Conservation (phyloP, 352 stramenopile species). For the Pythium plurisporium region DNA sequence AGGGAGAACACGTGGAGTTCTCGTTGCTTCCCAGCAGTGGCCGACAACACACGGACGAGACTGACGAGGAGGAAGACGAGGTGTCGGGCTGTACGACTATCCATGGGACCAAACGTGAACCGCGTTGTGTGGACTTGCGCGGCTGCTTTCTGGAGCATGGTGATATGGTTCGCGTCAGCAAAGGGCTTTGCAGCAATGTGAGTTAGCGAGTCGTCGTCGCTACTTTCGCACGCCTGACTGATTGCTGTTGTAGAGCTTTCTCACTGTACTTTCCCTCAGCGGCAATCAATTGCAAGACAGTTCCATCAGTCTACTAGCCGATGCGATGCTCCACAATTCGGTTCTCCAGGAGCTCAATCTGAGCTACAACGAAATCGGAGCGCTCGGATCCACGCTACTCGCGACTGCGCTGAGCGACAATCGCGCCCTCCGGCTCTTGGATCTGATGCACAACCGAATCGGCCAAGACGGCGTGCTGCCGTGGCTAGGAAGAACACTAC, state of each 20-base stretch:
- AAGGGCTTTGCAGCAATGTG: constrained; percentile 50
- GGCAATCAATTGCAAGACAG: constrained; percentile 63
- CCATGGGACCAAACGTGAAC: not conserved
- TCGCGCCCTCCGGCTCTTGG: constrained; percentile 32
- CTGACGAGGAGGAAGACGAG: not conserved
- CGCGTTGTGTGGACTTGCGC: constrained; percentile 39
- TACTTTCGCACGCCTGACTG: not conserved
- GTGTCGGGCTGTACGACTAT: not conserved
- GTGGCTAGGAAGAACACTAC: constrained; percentile 61
- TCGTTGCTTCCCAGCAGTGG: not conserved
- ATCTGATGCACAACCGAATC: constrained; percentile 72
- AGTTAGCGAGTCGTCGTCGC: not conserved
- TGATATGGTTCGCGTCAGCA: constrained; percentile 39
- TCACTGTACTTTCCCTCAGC: constrained; percentile 51
- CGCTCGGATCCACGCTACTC: constrained; percentile 46
- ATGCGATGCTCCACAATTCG: constrained; percentile 47
- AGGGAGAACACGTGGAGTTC: constrained; percentile 3
- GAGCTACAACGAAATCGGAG: constrained; percentile 65
- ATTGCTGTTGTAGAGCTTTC: constrained; percentile 33
- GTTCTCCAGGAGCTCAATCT: constrained; percentile 51
- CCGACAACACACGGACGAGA: not conserved
- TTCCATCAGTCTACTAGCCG: constrained; percentile 43
- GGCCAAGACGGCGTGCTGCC: constrained; percentile 44
- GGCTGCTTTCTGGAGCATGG: constrained; percentile 43
- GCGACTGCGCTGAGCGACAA: constrained; percentile 48